These are phyloP conservation scores for Haberlea rhodopensis DNA, from an alignment of 257 asterid species.

Conservation along the genomic window DNA sequence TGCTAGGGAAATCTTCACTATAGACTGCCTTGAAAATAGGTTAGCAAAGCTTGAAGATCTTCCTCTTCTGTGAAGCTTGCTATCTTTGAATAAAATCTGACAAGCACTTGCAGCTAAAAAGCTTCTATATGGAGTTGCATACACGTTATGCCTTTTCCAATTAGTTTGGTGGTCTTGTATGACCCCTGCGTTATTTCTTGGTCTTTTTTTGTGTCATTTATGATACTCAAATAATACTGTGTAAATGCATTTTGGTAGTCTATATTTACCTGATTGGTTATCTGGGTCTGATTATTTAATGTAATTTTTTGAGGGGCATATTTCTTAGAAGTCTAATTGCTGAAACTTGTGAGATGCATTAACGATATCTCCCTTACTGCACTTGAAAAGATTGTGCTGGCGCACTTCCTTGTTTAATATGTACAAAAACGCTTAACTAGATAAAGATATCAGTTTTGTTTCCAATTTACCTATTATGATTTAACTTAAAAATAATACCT, in stretches of 20 bases:
- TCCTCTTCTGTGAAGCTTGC: neutral
- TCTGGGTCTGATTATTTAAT: neutral
- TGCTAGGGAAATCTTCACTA: neutral
- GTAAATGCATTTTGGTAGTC: neutral
- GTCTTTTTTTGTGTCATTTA: too few relatives aligned
- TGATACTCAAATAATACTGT: neutral
- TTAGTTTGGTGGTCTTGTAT: neutral
- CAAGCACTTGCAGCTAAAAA: neutral
- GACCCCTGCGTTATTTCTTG: neutral
- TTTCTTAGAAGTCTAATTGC: neutral
- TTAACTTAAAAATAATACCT: neutral
- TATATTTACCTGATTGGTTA: neutral
- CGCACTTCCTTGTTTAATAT: neutral
- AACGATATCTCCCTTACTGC: neutral
- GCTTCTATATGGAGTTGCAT: neutral
- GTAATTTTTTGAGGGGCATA: neutral
- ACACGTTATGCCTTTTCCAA: neutral
- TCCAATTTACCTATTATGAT: too few relatives aligned
- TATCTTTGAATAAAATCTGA: neutral
- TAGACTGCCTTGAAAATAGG: neutral
- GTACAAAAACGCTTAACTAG: neutral
- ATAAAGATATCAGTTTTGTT: neutral
- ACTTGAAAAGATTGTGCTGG: too few relatives aligned
- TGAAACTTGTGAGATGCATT: neutral
- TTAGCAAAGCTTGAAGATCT: neutral